phyloP scores from a whole-genome alignment of 805 yeast species.

The Lachancea nothofagi region DNA sequence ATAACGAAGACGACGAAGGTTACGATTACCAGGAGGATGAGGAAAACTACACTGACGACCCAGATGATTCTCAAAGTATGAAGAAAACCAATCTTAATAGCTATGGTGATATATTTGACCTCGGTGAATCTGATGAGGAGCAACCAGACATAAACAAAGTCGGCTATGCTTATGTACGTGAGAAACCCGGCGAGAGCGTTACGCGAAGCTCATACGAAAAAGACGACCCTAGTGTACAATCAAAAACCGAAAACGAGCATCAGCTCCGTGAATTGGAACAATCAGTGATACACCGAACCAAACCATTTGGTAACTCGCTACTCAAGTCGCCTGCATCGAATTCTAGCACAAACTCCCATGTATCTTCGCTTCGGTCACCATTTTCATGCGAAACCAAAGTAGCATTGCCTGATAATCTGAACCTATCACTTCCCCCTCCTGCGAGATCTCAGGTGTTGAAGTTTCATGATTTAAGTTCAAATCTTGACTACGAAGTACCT shows the following conservation, averaged over 20 bases:
- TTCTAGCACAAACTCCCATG: background rate
- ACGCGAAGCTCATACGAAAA: too few species aligned
- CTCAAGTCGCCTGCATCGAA: too few species aligned
- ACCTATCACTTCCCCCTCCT: slow-evolving; percentile 19
- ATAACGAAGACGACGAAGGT: background rate
- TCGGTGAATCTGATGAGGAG: slow-evolving; percentile 11
- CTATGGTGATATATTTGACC: slow-evolving; percentile 13
- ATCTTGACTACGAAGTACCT: slow-evolving; percentile 36
- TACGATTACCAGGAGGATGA: background rate
- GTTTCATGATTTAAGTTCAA: slow-evolving; percentile 36
- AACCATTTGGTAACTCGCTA: too few species aligned
- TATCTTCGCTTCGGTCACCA: slow-evolving; percentile 3
- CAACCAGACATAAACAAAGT: background rate
- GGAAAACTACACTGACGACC: background rate
- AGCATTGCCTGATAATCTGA: background rate
- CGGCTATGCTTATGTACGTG: background rate
- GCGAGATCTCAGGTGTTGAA: slow-evolving; percentile 31
- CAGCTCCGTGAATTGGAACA: too few species aligned
- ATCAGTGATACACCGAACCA: background rate
- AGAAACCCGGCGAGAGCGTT: too few species aligned
- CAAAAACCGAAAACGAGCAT: too few species aligned
- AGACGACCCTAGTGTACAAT: too few species aligned
- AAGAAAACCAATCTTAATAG: slow-evolving; percentile 1
- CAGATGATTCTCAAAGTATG: background rate
- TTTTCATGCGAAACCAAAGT: background rate